Percentiles rank a stretch among this genome's conserved stretches.
Evolutionary conservation across 768 basidiomycete species (phyloP).

Genomic region (Boletus sensibilis): DNA sequence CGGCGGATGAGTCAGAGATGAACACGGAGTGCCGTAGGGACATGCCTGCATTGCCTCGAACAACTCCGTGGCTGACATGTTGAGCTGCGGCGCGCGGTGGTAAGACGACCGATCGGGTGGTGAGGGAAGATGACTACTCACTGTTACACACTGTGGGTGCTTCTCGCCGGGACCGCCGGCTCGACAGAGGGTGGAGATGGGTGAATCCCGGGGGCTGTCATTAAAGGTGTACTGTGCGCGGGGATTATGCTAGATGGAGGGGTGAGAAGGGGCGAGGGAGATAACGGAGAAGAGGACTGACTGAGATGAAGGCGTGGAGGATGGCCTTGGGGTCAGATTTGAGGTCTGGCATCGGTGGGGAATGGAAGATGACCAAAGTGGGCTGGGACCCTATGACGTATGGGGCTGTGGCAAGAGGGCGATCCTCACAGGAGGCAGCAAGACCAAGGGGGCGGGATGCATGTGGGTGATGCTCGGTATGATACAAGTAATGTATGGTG

Average conservation of each 20-base stretch:
- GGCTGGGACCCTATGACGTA: slow-evolving; percentile 23
- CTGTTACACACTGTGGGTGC: slow-evolving; percentile 54
- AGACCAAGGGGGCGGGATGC: slow-evolving; percentile 3
- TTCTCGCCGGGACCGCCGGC: slow-evolving; percentile 36
- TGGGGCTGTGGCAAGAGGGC: slow-evolving; percentile 12
- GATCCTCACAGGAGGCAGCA: slow-evolving; percentile 1
- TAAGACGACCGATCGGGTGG: slow-evolving; percentile 11
- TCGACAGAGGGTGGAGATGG: slow-evolving; percentile 59
- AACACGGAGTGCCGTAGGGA: slow-evolving; percentile 1
- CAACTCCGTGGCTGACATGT: slow-evolving; percentile 59
- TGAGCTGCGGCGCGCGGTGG: slow-evolving; percentile 41
- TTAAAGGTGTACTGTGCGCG: slow-evolving; percentile 53
- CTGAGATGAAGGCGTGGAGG: slow-evolving; percentile 44
- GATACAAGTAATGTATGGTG: slow-evolving; percentile 26
- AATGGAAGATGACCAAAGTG: slow-evolving; percentile 14
- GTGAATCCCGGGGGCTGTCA: slow-evolving; percentile 57
- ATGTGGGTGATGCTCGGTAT: slow-evolving; percentile 19
- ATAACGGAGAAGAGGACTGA: slow-evolving; percentile 20
- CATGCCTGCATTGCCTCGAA: slow-evolving; percentile 74
- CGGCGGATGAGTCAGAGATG: slow-evolving; percentile 6
- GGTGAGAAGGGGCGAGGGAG: slow-evolving; percentile 2
- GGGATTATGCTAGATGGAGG: slow-evolving; percentile 27
- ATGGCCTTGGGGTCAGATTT: slow-evolving; percentile 28
- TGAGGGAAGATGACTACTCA: slow-evolving; percentile 32
- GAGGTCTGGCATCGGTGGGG: slow-evolving; percentile 18